Conservation (phyloP, 129 eudicot genomes). For the Logfia minima region DNA sequence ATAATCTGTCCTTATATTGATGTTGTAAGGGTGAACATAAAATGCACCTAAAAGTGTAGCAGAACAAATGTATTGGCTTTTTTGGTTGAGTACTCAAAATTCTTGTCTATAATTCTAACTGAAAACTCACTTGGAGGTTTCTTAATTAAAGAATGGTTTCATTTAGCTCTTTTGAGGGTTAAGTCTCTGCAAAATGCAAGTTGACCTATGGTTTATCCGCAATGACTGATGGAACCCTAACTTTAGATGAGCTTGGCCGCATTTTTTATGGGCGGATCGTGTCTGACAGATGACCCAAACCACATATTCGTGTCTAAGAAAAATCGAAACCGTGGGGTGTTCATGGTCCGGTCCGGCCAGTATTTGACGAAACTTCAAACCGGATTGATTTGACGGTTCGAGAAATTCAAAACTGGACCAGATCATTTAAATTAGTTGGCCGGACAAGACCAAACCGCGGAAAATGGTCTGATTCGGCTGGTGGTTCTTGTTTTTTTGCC, state of each 20-base stretch:
- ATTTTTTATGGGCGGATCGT: not conserved
- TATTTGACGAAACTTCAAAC: too few relatives aligned
- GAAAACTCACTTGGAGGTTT: not conserved
- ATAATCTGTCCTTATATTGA: not conserved
- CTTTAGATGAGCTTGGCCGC: not conserved
- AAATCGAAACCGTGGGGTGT: not conserved
- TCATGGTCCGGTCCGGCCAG: too few relatives aligned
- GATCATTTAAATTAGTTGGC: too few relatives aligned
- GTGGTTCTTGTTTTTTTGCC: too few relatives aligned
- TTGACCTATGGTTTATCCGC: not conserved
- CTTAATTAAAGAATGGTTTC: not conserved
- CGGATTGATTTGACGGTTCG: too few relatives aligned
- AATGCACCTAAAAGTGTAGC: not conserved
- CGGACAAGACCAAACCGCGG: too few relatives aligned
- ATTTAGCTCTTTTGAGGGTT: not conserved
- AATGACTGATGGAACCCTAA: not conserved
- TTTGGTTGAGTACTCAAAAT: not conserved
- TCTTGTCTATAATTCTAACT: not conserved
- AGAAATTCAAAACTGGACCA: too few relatives aligned
- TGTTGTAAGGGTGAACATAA: not conserved
- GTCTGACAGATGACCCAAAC: not conserved
- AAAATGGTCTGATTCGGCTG: too few relatives aligned
- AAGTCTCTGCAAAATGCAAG: not conserved
- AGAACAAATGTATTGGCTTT: conserved; percentile 1
- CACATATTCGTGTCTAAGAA: not conserved